A percentile compares a stretch with the other conserved stretches of the same genome.
Conservation (phyloP, 169 alveolate genomes). For the Neospora caninum region DNA sequence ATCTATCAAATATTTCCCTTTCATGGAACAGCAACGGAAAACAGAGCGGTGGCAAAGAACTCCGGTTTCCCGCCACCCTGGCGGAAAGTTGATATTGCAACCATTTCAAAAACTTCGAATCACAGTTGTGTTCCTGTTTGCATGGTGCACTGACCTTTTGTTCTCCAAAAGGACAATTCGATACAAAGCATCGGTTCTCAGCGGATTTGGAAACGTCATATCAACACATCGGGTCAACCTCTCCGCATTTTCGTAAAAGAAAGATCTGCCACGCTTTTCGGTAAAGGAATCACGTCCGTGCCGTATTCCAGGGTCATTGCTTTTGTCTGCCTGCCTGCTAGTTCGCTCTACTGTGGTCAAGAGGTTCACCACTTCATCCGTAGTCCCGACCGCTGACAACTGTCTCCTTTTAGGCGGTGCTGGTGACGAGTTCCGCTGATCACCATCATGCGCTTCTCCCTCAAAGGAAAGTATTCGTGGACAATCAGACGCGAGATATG, state of each 20-base stretch:
- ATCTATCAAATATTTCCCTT: too few species aligned
- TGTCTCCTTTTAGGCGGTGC: neutral
- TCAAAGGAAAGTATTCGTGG: neutral
- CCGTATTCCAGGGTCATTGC: neutral
- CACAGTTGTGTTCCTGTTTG: too few species aligned
- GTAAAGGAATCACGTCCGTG: neutral
- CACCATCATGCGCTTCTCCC: neutral
- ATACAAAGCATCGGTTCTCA: neutral
- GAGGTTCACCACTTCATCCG: neutral
- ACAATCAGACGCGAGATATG: neutral
- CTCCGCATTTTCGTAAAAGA: neutral
- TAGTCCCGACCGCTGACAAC: neutral
- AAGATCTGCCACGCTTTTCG: neutral
- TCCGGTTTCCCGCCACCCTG: too few species aligned
- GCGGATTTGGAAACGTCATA: neutral
- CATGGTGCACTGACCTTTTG: conserved; percentile 1
- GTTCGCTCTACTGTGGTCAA: neutral
- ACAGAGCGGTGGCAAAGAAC: too few species aligned
- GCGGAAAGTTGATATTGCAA: too few species aligned
- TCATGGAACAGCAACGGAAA: too few species aligned
- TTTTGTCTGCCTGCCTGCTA: neutral
- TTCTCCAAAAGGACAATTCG: neutral
- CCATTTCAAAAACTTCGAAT: too few species aligned
- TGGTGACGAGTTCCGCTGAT: neutral
- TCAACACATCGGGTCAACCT: neutral